A percentile compares a stretch with the other conserved stretches of the same genome.
phyloP scores from a whole-genome alignment of 2,329 filamentous ascomycete genomes.

The Zasmidium angulare region DNA sequence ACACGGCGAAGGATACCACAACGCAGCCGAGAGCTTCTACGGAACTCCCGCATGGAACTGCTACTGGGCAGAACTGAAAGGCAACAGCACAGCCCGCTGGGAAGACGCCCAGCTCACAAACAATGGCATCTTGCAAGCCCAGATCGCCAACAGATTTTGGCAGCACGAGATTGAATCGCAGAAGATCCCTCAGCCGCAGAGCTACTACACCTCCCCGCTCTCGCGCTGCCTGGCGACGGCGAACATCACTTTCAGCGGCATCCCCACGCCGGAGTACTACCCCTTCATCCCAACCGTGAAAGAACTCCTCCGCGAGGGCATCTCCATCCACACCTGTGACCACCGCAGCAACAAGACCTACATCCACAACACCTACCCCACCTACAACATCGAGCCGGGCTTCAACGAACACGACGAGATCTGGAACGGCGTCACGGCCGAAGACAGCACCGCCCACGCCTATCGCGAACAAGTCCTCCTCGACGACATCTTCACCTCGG shows the following conservation, averaged over 20 bases:
- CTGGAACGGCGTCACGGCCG: slow-evolving; percentile 53
- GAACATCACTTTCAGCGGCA: slow-evolving; percentile 59
- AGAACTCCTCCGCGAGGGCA: slow-evolving; percentile 65
- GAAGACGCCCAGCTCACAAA: slow-evolving; percentile 62
- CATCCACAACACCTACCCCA: slow-evolving; percentile 55
- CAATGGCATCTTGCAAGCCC: slow-evolving; percentile 57
- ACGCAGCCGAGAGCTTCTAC: slow-evolving; percentile 64
- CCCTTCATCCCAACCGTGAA: slow-evolving; percentile 63
- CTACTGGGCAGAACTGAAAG: slow-evolving; percentile 64
- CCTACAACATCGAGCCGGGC: slow-evolving; percentile 57
- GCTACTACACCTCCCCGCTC: slow-evolving; percentile 66
- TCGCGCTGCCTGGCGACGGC: slow-evolving; percentile 64
- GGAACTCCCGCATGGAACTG: slow-evolving; percentile 67
- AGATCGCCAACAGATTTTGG: slow-evolving; percentile 63
- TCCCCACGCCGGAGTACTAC: slow-evolving; percentile 52
- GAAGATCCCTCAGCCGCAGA: slow-evolving; percentile 61
- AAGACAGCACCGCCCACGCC: slow-evolving; percentile 54
- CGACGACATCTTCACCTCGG: slow-evolving; percentile 57
- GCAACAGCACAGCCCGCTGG: slow-evolving; percentile 65
- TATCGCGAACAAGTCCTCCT: slow-evolving; percentile 52
- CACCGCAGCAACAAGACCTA: slow-evolving; percentile 56
- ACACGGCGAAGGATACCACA: slow-evolving; percentile 67
- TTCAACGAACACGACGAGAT: slow-evolving; percentile 60
- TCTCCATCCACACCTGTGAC: slow-evolving; percentile 68
- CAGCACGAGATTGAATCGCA: slow-evolving; percentile 52